These are phyloP conservation scores for Citrus medica DNA, from an alignment of 345 rosid genomes.

Conservation along the genomic window DNA sequence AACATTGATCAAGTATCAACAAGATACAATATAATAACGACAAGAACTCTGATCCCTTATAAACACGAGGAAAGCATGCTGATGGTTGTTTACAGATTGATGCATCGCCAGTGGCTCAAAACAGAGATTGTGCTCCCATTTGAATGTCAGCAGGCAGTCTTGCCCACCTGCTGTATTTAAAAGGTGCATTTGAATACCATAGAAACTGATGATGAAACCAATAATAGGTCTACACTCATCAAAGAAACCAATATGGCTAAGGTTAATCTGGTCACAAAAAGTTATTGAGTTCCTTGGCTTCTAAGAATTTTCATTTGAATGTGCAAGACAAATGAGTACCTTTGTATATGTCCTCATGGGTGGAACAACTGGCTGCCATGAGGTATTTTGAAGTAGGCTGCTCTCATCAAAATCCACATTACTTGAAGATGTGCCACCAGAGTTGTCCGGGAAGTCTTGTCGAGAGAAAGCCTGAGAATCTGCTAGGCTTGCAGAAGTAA, in stretches of 20 bases:
- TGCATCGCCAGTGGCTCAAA: background rate
- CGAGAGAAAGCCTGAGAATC: slow-evolving; percentile 76
- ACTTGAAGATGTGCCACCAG: slow-evolving; percentile 91
- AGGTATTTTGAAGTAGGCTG: slow-evolving; percentile 57
- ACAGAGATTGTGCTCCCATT: background rate
- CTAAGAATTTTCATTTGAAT: background rate
- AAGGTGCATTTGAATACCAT: background rate
- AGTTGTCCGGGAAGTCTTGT: slow-evolving; percentile 76
- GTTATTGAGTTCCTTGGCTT: background rate
- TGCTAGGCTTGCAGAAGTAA: slow-evolving; percentile 82
- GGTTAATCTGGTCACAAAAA: background rate
- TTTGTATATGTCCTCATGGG: slow-evolving; percentile 90
- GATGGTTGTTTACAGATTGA: background rate
- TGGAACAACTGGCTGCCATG: slow-evolving; percentile 72
- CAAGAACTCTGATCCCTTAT: background rate
- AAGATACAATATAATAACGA: background rate
- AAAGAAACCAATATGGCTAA: background rate
- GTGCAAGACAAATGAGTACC: slow-evolving; percentile 31
- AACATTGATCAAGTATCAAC: background rate
- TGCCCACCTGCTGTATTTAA: background rate
- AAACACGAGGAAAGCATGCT: background rate
- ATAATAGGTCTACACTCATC: background rate
- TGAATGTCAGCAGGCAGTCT: background rate
- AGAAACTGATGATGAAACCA: background rate
- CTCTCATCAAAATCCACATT: slow-evolving; percentile 82